phyloP scores from a whole-genome alignment of 805 yeast genomes.

The Pichia cephalocereana region DNA sequence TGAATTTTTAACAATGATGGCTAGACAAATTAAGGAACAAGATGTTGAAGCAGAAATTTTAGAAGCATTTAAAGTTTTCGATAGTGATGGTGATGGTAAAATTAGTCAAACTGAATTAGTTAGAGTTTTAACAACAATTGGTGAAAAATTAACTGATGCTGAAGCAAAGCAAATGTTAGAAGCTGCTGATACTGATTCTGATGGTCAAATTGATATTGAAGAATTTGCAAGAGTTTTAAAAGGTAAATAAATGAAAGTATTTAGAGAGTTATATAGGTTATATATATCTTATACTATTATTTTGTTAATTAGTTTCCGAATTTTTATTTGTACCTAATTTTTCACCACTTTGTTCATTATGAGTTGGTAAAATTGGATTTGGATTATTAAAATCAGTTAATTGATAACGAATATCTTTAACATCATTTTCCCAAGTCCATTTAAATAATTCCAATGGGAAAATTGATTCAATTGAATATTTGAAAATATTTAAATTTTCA shows the following conservation, averaged over 20 bases:
- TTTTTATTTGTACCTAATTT: background rate
- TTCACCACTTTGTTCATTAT: background rate
- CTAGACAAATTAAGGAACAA: conserved; percentile 89
- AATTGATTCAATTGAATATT: conserved; percentile 1
- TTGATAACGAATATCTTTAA: background rate
- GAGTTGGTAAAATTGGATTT: background rate
- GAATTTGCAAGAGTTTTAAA: conserved; percentile 88
- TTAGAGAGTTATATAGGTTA: background rate
- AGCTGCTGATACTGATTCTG: conserved; percentile 92
- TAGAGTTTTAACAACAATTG: conserved; percentile 94
- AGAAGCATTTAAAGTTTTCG: conserved; percentile 97
- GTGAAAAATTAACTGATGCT: conserved; percentile 92
- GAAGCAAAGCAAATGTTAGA: conserved; percentile 96
- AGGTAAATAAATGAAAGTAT: conserved; percentile 42
- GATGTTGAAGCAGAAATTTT: conserved; percentile 95
- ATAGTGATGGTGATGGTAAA: conserved; percentile 92
- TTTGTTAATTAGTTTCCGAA: no score
- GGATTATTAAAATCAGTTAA: background rate
- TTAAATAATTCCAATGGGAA: conserved; percentile 4
- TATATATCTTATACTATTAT: background rate
- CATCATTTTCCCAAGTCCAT: conserved; percentile 7
- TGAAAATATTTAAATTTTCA: conserved; percentile 30
- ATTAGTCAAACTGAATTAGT: conserved; percentile 94
- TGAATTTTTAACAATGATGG: conserved; percentile 79
- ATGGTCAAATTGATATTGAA: conserved; percentile 94